Percentiles rank a stretch among this genome's conserved stretches.
Evolutionary conservation across 257 asterid genomes (phyloP).

Genomic region (Echium plantagineum): DNA sequence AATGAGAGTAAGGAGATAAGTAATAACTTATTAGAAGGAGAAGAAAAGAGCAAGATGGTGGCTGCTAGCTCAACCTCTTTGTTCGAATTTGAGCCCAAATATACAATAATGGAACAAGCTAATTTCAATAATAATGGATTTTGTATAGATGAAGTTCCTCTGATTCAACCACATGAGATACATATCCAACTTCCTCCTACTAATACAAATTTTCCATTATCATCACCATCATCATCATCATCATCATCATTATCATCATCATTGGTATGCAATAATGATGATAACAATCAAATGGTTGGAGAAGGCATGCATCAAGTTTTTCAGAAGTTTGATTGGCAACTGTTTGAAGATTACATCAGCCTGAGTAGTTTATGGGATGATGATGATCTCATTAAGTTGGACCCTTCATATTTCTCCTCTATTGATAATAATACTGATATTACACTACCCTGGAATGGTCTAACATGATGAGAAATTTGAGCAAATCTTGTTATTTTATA

Average conservation of each 20-base stretch:
- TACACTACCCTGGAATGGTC: not conserved
- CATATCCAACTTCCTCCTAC: conserved; percentile 15
- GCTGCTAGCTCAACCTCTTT: not conserved
- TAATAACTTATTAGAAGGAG: no score
- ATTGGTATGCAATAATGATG: no score
- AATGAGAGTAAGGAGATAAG: not conserved
- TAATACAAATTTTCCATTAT: no score
- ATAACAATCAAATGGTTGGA: not conserved
- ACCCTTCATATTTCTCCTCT: not conserved
- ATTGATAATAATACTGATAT: not conserved
- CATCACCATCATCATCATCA: no score
- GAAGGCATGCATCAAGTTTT: not conserved
- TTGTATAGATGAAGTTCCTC: conserved; percentile 69
- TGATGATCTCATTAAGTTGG: not conserved
- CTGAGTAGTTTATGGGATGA: not conserved
- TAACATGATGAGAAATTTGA: not conserved
- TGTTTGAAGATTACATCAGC: not conserved
- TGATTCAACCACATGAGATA: conserved; percentile 59
- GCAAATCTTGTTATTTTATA: not conserved
- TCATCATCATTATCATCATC: no score
- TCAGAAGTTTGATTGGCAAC: not conserved
- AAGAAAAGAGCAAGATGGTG: no score
- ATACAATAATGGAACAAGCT: conserved; percentile 23
- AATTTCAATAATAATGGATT: conserved; percentile 34
- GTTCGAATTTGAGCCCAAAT: conserved; percentile 5